Percentiles rank a stretch among this genome's conserved stretches.
Evolutionary conservation across 768 basidiomycete genomes (phyloP).

Genomic region (Rhodotorula sphaerocarpa): DNA sequence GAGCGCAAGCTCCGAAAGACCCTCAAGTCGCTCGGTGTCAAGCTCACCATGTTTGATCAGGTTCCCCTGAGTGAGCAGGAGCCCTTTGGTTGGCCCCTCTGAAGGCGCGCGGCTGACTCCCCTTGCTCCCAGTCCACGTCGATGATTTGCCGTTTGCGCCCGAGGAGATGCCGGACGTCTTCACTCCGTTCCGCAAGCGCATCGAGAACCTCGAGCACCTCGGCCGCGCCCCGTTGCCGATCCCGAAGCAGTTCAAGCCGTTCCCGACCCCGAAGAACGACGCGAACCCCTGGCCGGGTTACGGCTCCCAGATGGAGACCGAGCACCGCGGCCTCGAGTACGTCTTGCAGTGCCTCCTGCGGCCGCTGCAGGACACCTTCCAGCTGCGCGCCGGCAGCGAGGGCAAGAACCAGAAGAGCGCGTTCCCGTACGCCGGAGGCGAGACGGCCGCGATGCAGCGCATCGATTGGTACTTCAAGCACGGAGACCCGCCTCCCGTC

Average conservation of each 20-base stretch:
- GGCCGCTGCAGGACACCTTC: slow-evolving; percentile 39
- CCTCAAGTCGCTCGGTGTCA: slow-evolving; percentile 8
- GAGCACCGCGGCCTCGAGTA: slow-evolving; percentile 12
- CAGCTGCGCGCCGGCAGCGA: slow-evolving; percentile 26
- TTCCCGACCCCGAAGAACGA: slow-evolving; percentile 31
- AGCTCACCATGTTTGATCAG: slow-evolving; percentile 25
- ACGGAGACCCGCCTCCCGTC: slow-evolving; percentile 30
- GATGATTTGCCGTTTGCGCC: slow-evolving; percentile 42
- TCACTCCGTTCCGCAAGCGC: slow-evolving; percentile 46
- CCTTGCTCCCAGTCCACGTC: slow-evolving; percentile 32
- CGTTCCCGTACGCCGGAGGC: slow-evolving; percentile 44
- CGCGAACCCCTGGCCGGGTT: slow-evolving; percentile 22
- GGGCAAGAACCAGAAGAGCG: slow-evolving; percentile 36
- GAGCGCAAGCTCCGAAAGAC: slow-evolving; percentile 17
- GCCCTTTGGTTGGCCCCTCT: too few species aligned
- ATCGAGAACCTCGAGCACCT: slow-evolving; percentile 45
- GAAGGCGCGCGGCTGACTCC: too few species aligned
- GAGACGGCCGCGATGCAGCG: slow-evolving; percentile 42
- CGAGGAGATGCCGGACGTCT: slow-evolving; percentile 44
- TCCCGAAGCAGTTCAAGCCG: slow-evolving; percentile 39
- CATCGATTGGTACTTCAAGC: slow-evolving; percentile 42
- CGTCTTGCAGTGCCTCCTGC: slow-evolving; percentile 33
- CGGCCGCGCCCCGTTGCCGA: slow-evolving; percentile 41
- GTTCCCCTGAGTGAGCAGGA: slow-evolving; percentile 29
- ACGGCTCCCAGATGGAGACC: slow-evolving; percentile 15